A percentile compares a stretch with the other conserved stretches of the same genome.
Conservation (phyloP, 2,329 filamentous ascomycete genomes). For the Botrytis byssoidea region DNA sequence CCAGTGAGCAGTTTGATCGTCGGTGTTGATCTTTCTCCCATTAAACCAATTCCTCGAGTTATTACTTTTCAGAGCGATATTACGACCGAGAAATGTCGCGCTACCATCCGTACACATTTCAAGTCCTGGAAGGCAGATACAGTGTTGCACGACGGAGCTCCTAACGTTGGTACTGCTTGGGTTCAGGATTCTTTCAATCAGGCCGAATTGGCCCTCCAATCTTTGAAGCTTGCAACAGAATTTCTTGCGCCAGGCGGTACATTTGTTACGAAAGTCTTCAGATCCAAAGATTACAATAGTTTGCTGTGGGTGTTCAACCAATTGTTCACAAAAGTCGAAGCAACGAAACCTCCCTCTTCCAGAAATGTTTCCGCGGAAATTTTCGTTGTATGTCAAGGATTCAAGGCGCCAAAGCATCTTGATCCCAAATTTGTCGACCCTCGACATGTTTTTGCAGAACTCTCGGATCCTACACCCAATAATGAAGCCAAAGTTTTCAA, state of each 20-base stretch:
- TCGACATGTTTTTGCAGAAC: constrained; percentile 84
- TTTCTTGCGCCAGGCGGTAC: constrained; percentile 86
- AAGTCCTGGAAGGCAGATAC: constrained; percentile 97
- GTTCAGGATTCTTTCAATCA: constrained; percentile 98
- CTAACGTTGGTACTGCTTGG: constrained; percentile 97
- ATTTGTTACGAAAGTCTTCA: constrained; percentile 96
- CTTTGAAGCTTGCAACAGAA: constrained; percentile 90
- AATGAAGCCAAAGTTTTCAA: constrained; percentile 99
- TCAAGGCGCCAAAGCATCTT: constrained; percentile 89
- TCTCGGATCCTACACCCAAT: constrained; percentile 82
- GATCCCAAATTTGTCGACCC: constrained; percentile 92
- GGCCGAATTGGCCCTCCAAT: constrained; percentile 86
- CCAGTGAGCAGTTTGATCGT: constrained; percentile 85
- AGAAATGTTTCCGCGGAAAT: constrained; percentile 97
- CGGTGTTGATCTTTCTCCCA: constrained; percentile 90
- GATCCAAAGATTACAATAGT: constrained; percentile 95
- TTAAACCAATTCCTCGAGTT: constrained; percentile 90
- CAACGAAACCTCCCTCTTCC: constrained; percentile 93
- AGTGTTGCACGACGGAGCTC: constrained; percentile 93
- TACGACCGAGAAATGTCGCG: constrained; percentile 91
- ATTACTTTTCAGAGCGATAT: constrained; percentile 98
- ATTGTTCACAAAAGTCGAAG: constrained; percentile 90
- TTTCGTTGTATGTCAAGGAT: constrained; percentile 94
- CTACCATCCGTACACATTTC: constrained; percentile 82
- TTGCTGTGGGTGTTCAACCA: constrained; percentile 98